Percentiles rank a stretch among this genome's conserved stretches.
Evolutionary conservation across 1,284 basidiomycete species (phyloP).

Genomic region (Sanguinoderma infundibulare): DNA sequence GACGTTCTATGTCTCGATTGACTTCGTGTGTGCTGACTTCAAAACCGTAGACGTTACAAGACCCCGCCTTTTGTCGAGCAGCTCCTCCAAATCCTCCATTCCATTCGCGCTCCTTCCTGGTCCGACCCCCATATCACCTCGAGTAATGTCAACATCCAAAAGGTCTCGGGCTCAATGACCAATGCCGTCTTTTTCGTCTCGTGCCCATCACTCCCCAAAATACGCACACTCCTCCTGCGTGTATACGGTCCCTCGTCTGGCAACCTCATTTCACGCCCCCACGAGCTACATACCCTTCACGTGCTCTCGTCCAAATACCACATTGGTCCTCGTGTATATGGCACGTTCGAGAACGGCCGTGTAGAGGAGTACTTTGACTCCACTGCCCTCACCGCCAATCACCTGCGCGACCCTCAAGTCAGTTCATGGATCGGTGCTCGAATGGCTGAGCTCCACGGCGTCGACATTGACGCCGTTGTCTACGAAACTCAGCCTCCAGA

Average conservation of each 20-base stretch:
- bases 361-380: slow-evolving; percentile 95
- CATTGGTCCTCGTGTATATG: slow-evolving; percentile 90
- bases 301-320: slow-evolving; percentile 84
- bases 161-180: slow-evolving; percentile 90
- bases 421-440: slow-evolving; percentile 87
- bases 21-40: slow-evolving; percentile 17
- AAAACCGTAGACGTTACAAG: slow-evolving; percentile 65
- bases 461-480: slow-evolving; percentile 77
- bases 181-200: slow-evolving; percentile 96
- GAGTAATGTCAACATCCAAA: slow-evolving; percentile 66
- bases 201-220: slow-evolving; percentile 53
- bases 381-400: slow-evolving; percentile 72
- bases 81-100: slow-evolving; percentile 57
- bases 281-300: slow-evolving; percentile 87
- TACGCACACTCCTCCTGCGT: slow-evolving; percentile 79
- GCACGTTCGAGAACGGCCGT: slow-evolving; percentile 92
- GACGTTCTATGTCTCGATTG: slow-evolving; percentile 18
- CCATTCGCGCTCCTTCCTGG: slow-evolving; percentile 66
- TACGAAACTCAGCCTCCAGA: slow-evolving; percentile 35
- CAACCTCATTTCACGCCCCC: slow-evolving; percentile 82
- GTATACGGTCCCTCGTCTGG: slow-evolving; percentile 90
- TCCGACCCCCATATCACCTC: slow-evolving; percentile 47
- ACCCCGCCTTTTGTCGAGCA: slow-evolving; percentile 59
- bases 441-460: slow-evolving; percentile 93
- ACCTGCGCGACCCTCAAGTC: slow-evolving; percentile 76